Conservation (phyloP, 768 basidiomycete species). For the Amanita subjunquillea region DNA sequence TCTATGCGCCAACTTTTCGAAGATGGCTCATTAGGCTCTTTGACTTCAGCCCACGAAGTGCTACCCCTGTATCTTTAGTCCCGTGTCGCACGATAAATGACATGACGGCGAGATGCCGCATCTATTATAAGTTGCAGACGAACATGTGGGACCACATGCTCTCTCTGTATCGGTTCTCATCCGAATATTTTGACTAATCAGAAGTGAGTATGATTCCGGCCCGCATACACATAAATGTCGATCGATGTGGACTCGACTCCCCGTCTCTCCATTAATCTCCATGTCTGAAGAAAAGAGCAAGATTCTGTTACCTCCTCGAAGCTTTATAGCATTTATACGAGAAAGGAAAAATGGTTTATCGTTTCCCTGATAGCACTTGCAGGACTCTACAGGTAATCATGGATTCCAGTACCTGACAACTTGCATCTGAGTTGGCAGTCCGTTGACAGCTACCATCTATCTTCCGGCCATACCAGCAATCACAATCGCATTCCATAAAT, state of each 20-base stretch:
- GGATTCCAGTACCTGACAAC: not conserved
- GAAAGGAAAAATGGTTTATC: slow-evolving; percentile 58
- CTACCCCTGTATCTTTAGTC: slow-evolving; percentile 41
- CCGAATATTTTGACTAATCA: not conserved
- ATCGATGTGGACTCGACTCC: no score
- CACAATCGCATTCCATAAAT: slow-evolving; percentile 49
- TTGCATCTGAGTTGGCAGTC: slow-evolving; percentile 26
- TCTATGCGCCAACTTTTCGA: slow-evolving; percentile 29
- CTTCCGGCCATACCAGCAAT: slow-evolving; percentile 71
- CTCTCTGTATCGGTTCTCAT: not conserved
- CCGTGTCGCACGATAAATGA: not conserved
- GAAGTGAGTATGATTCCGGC: no score
- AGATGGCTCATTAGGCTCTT: slow-evolving; percentile 21
- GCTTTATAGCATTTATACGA: slow-evolving; percentile 40
- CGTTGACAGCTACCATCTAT: slow-evolving; percentile 69
- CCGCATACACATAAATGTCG: not conserved
- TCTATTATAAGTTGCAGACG: no score
- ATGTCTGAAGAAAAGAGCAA: not conserved
- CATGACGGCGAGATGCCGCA: no score
- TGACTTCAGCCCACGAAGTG: slow-evolving; percentile 42
- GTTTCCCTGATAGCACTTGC: slow-evolving; percentile 48
- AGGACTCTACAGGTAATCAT: slow-evolving; percentile 48
- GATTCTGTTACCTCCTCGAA: slow-evolving; percentile 40
- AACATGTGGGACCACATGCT: no score
- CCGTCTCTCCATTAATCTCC: not conserved